phyloP scores from a whole-genome alignment of 2,329 filamentous ascomycete genomes.

The Paecilomyces fulvus region DNA sequence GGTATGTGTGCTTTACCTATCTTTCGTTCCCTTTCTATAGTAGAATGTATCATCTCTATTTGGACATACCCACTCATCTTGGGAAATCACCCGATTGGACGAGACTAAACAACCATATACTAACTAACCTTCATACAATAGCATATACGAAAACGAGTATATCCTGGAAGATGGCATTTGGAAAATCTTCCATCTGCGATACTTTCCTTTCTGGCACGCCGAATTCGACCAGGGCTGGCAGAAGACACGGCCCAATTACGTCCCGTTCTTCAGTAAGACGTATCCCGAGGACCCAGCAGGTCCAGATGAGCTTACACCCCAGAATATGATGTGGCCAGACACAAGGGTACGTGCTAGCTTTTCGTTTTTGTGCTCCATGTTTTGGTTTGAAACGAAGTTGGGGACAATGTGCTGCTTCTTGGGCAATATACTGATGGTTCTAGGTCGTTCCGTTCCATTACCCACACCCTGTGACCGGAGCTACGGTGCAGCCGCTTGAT shows the following conservation, averaged over 20 bases:
- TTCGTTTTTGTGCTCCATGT: background rate
- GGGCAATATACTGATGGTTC: background rate
- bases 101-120: background rate
- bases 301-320: constrained; percentile 46
- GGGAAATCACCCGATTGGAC: background rate
- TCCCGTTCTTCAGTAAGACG: constrained; percentile 42
- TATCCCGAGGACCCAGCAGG: constrained; percentile 45
- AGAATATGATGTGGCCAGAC: constrained; percentile 50
- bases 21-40: background rate
- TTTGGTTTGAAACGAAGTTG: too few relatives aligned
- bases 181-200: constrained; percentile 47
- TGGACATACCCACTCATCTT: background rate
- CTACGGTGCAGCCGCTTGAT: background rate
- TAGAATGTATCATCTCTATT: background rate
- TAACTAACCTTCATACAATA: background rate
- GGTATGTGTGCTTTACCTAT: constrained; percentile 11
- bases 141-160: constrained; percentile 51
- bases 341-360: constrained; percentile 33
- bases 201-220: constrained; percentile 52
- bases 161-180: constrained; percentile 48
- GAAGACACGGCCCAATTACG: constrained; percentile 46
- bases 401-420: too few relatives aligned
- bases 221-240: constrained; percentile 47
- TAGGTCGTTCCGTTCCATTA: background rate
- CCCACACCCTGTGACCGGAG: background rate